A percentile compares a stretch with the other conserved stretches of the same genome.
Evolutionary conservation across 805 yeast genomes (phyloP).

Genomic region (Ogataea haglerorum): DNA sequence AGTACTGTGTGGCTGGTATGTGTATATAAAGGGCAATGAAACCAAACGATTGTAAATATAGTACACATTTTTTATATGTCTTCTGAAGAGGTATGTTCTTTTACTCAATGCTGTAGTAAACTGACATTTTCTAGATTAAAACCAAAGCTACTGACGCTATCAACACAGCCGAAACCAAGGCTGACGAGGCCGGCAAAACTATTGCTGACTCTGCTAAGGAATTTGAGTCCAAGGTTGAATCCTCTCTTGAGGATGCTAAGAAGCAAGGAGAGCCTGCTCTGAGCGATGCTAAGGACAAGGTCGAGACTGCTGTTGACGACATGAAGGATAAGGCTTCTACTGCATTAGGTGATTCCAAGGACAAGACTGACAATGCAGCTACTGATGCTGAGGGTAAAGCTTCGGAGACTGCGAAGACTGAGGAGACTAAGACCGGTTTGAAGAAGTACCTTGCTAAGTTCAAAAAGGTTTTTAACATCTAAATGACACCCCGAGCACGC

Average conservation of each 20-base stretch:
- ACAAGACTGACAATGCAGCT: conserved; percentile 1
- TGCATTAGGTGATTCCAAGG: conserved; percentile 4
- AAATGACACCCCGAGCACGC: background rate
- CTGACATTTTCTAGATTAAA: conserved; percentile 4
- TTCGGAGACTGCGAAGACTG: conserved; percentile 19
- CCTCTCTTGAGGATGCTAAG: background rate
- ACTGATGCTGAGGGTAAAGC: conserved; percentile 7
- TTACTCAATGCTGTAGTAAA: background rate
- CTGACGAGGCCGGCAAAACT: conserved; percentile 8
- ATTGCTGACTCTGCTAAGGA: conserved; percentile 3
- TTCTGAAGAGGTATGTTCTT: conserved; percentile 18
- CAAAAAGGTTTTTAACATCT: conserved; percentile 24
- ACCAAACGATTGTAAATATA: background rate
- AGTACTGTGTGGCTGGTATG: conserved; percentile 1
- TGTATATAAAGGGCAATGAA: conserved; percentile 4
- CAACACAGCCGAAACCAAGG: conserved; percentile 11
- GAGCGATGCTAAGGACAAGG: conserved; percentile 1
- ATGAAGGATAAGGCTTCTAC: conserved; percentile 8
- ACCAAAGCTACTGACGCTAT: conserved; percentile 5
- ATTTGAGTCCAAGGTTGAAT: conserved; percentile 1
- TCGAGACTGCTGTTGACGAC: conserved; percentile 7
- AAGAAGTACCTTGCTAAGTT: conserved; percentile 31
- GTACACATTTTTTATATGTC: conserved; percentile 9
- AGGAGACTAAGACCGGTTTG: conserved; percentile 21
- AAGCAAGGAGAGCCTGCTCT: background rate